Evolutionary conservation across 192 early-diverging fungal species (phyloP).

Genomic region (Coemansia sp.): DNA sequence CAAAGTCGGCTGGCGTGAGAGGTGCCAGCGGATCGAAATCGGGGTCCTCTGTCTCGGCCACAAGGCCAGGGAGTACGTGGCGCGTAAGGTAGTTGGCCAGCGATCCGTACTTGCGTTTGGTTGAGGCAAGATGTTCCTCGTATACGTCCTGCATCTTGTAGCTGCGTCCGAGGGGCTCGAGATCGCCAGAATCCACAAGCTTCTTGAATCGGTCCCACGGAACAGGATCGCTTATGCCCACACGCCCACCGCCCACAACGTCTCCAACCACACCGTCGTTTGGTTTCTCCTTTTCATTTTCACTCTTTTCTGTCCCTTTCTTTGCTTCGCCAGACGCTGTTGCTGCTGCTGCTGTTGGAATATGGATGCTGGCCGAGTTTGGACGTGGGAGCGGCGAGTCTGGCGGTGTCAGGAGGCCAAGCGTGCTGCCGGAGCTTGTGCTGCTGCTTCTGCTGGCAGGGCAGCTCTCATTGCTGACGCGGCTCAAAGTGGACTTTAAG

Average conservation of each 20-base stretch:
- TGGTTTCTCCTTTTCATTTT: not conserved
- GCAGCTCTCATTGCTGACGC: not conserved
- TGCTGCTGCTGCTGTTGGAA: no score
- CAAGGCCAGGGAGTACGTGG: constrained; percentile 32
- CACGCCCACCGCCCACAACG: constrained; percentile 10
- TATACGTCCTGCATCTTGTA: constrained; percentile 26
- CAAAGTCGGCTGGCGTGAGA: constrained; percentile 17
- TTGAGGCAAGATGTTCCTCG: constrained; percentile 15
- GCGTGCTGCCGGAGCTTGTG: not conserved
- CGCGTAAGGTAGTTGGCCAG: constrained; percentile 34
- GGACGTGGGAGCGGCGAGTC: constrained; percentile 28
- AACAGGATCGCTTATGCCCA: constrained; percentile 16
- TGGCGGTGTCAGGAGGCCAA: constrained; percentile 36
- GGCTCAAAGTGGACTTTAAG: not conserved
- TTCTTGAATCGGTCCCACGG: constrained; percentile 33
- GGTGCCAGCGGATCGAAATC: constrained; percentile 13
- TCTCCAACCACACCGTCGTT: not conserved
- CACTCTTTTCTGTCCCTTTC: no score
- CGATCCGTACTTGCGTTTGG: constrained; percentile 23
- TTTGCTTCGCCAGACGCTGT: no score
- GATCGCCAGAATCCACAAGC: constrained; percentile 25
- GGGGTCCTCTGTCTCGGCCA: constrained; percentile 7
- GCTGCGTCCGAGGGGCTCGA: constrained; percentile 48
- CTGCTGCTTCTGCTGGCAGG: no score
- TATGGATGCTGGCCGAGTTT: constrained; percentile 5